Conservation (phyloP, 345 rosid species). For the Camelina sativa region DNA sequence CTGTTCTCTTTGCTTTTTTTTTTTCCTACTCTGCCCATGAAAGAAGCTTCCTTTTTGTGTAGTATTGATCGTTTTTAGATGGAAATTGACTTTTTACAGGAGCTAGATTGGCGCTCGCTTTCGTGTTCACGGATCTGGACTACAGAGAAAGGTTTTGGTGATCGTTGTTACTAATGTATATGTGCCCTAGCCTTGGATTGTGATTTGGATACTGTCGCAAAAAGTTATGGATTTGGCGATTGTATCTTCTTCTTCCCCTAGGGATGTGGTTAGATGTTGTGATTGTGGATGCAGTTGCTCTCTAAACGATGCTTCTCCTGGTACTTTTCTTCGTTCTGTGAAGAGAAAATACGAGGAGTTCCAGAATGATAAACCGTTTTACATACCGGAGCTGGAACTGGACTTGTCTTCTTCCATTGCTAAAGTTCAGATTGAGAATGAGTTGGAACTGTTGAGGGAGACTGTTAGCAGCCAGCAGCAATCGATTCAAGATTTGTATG, state of each 20-base stretch:
- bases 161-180: constrained; percentile 3
- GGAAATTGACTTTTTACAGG: constrained; percentile 33
- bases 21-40: background rate
- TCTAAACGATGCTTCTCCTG: constrained; percentile 38
- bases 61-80: background rate
- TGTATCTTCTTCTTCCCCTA: constrained; percentile 43
- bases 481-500: constrained; percentile 64
- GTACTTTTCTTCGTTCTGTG: constrained; percentile 66
- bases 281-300: constrained; percentile 73
- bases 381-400: constrained; percentile 57
- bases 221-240: constrained; percentile 60
- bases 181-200: constrained; percentile 23
- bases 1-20: background rate
- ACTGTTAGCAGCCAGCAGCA: constrained; percentile 75
- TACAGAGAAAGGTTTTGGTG: background rate
- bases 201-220: constrained; percentile 41
- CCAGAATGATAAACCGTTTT: constrained; percentile 54
- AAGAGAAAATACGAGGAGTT: constrained; percentile 74
- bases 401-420: constrained; percentile 53
- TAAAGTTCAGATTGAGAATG: constrained; percentile 80
- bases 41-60: constrained; percentile 6
- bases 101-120: constrained; percentile 11
- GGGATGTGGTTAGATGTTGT: constrained; percentile 55
- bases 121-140: background rate
- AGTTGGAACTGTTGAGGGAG: constrained; percentile 73